Percentiles rank a stretch among this genome's conserved stretches.
Conservation (phyloP, 179 eudicot species). For the Actinidia arguta region DNA sequence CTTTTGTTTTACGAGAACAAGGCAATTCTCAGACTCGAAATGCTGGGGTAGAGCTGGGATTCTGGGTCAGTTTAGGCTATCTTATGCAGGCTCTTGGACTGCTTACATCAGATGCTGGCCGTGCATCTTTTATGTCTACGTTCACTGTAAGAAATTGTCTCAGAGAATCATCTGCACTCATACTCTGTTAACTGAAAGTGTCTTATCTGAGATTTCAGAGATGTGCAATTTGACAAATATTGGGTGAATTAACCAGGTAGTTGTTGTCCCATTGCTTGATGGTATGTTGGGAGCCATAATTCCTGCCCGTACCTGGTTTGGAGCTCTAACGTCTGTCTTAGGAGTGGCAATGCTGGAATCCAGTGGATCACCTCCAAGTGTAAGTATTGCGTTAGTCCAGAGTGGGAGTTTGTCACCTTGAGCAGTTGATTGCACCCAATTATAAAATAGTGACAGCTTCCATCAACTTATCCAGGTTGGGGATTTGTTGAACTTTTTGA, state of each 20-base stretch:
- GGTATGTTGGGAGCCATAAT: constrained; percentile 43
- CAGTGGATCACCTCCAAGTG: constrained; percentile 55
- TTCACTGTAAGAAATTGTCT: constrained; percentile 44
- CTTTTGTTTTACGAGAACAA: constrained; percentile 55
- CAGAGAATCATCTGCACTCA: background rate
- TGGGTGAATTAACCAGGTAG: constrained; percentile 34
- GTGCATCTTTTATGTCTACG: constrained; percentile 46
- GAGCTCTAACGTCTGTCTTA: constrained; percentile 38
- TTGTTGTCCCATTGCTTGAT: constrained; percentile 55
- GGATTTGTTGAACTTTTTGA: constrained; percentile 45
- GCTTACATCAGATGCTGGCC: constrained; percentile 63
- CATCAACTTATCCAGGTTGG: constrained; percentile 41
- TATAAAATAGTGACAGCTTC: background rate
- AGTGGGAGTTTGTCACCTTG: background rate
- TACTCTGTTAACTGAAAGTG: too few species aligned
- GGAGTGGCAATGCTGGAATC: constrained; percentile 53
- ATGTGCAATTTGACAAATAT: constrained; percentile 6
- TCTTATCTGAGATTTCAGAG: background rate
- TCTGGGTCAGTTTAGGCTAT: constrained; percentile 81
- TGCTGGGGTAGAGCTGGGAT: constrained; percentile 71
- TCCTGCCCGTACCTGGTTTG: constrained; percentile 51
- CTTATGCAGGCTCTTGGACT: constrained; percentile 75
- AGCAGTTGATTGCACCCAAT: background rate
- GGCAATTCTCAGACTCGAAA: constrained; percentile 50
- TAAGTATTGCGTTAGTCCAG: constrained; percentile 24